Conservation (phyloP, 2,329 filamentous ascomycete species). For the Aureobasidium sp. region DNA sequence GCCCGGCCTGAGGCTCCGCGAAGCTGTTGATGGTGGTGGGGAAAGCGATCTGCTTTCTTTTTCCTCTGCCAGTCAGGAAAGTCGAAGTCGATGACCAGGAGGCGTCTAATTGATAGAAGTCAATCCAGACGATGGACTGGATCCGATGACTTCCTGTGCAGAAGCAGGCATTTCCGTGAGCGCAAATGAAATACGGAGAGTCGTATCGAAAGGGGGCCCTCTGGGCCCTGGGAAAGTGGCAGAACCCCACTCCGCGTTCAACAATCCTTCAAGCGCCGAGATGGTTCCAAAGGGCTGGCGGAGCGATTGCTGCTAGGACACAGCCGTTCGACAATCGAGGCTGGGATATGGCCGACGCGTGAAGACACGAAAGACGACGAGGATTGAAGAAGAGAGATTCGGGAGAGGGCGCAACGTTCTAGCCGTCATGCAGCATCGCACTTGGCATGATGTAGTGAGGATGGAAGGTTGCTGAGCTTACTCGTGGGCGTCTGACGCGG, state of each 20-base stretch:
- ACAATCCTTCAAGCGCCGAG: slow-evolving; percentile 4
- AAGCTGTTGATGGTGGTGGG: slow-evolving; percentile 1
- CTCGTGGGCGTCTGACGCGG: neutral
- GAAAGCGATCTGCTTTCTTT: neutral
- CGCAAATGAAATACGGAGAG: neutral
- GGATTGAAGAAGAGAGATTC: neutral
- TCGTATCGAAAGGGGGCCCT: neutral
- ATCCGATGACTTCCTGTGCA: neutral
- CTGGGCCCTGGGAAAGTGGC: neutral
- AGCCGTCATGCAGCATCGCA: slow-evolving; percentile 1
- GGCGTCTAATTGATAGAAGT: neutral
- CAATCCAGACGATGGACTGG: neutral
- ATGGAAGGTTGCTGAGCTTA: neutral
- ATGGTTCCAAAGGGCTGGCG: slow-evolving; percentile 2
- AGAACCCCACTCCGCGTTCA: slow-evolving; percentile 6
- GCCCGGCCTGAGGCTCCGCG: slow-evolving; percentile 2
- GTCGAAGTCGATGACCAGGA: neutral
- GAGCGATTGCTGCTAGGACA: neutral
- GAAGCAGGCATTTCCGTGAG: neutral
- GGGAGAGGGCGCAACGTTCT: slow-evolving; percentile 9
- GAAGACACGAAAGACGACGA: slow-evolving; percentile 2
- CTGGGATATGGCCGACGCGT: slow-evolving; percentile 1
- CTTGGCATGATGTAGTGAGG: slow-evolving; percentile 5
- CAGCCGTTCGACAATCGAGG: neutral
- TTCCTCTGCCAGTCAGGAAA: neutral